Conservation (phyloP, 805 yeast genomes). For the Lachancea waltii region DNA sequence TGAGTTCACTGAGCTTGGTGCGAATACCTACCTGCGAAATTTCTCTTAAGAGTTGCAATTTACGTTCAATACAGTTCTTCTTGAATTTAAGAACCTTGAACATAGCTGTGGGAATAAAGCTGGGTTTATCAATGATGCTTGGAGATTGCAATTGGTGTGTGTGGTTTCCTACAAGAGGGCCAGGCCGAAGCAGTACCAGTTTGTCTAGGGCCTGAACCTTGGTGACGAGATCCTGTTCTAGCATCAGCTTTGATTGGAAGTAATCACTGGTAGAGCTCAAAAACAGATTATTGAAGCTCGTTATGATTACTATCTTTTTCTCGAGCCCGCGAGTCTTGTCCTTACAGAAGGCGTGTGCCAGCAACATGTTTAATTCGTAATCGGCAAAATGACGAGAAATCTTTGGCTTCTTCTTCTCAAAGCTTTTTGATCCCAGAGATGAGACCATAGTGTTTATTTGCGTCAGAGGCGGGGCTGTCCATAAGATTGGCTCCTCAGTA, state of each 20-base stretch:
- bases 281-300: constrained; percentile 20
- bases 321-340: constrained; percentile 1
- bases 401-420: constrained; percentile 9
- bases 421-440: constrained; percentile 18
- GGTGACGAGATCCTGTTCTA: constrained; percentile 18
- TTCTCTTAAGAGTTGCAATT: constrained; percentile 10
- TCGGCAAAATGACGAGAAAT: constrained; percentile 18
- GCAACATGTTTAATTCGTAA: constrained; percentile 15
- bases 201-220: constrained; percentile 11
- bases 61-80: constrained; percentile 13
- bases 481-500: neutral
- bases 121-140: neutral
- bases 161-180: constrained; percentile 27
- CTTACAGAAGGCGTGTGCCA: constrained; percentile 13
- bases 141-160: neutral
- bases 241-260: constrained; percentile 16
- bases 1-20: constrained; percentile 17
- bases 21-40: constrained; percentile 12
- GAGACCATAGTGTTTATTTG: constrained; percentile 6
- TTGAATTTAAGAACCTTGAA: constrained; percentile 9
- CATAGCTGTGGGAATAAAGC: neutral
- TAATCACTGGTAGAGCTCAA: constrained; percentile 17
- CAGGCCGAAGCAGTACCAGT: constrained; percentile 22
- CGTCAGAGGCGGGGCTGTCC: constrained; percentile 4
- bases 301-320: constrained; percentile 18